A percentile compares a stretch with the other conserved stretches of the same genome.
These are phyloP conservation scores for Sonneratia caseolaris DNA, from an alignment of 345 rosid genomes.

Conservation along the genomic window DNA sequence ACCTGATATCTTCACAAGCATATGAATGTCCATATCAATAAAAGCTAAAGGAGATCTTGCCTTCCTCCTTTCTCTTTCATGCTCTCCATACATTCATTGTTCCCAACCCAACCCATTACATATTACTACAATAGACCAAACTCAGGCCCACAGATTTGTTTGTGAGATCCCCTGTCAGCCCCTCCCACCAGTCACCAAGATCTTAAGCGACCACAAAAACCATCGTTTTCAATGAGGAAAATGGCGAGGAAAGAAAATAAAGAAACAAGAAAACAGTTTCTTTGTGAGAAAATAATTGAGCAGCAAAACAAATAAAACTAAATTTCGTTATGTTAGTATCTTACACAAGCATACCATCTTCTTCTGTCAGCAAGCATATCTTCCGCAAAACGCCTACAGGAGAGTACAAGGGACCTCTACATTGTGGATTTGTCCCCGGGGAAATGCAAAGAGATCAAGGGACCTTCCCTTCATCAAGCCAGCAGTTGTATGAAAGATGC, in stretches of 20 bases:
- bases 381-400: background rate
- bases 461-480: background rate
- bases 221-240: background rate
- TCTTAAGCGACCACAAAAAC: conserved; percentile 1
- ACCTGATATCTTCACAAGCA: conserved; percentile 15
- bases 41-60: conserved; percentile 20
- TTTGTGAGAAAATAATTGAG: background rate
- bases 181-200: conserved; percentile 2
- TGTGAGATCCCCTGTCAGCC: conserved; percentile 16
- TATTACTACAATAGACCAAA: conserved; percentile 17
- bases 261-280: too few species aligned
- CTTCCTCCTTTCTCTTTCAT: conserved; percentile 10
- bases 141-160: conserved; percentile 31
- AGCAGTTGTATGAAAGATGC: background rate
- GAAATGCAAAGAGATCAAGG: background rate
- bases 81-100: conserved; percentile 31
- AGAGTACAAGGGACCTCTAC: background rate
- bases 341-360: background rate
- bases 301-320: background rate
- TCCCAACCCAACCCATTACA: conserved; percentile 23
- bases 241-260: background rate
- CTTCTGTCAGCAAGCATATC: background rate
- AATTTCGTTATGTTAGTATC: background rate
- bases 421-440: background rate
- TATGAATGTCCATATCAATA: conserved; percentile 20